phyloP scores from a whole-genome alignment of 305 asterid genomes.

The Solanum chacoense region DNA sequence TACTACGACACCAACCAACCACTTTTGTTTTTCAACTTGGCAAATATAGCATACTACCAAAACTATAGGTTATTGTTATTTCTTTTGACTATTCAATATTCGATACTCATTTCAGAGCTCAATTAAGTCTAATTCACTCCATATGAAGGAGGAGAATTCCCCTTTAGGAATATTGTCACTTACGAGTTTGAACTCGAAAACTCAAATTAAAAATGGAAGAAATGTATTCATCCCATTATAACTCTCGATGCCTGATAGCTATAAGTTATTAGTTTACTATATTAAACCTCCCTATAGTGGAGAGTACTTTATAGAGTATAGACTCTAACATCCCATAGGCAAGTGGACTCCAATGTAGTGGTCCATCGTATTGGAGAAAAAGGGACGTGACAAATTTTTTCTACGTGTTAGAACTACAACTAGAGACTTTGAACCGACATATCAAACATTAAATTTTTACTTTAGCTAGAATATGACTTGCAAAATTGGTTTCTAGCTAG shows the following conservation, averaged over 20 bases:
- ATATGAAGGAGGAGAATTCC: neutral
- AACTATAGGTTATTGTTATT: neutral
- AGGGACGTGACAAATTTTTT: neutral
- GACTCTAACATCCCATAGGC: neutral
- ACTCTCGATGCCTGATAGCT: neutral
- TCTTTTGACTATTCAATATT: neutral
- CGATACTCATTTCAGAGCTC: neutral
- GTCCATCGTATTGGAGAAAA: neutral
- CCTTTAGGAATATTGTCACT: neutral
- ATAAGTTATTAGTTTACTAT: neutral
- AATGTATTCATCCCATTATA: neutral
- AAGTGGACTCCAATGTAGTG: neutral
- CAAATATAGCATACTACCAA: neutral
- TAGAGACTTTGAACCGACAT: neutral
- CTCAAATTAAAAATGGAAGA: neutral
- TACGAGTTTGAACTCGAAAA: neutral
- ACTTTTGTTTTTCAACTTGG: neutral
- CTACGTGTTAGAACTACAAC: neutral
- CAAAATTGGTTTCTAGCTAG: neutral
- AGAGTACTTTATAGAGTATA: neutral
- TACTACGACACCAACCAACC: neutral
- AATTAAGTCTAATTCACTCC: neutral
- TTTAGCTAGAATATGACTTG: neutral
- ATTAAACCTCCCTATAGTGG: neutral
- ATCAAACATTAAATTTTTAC: neutral